A percentile compares a stretch with the other conserved stretches of the same genome.
Conservation (phyloP, 169 alveolate genomes). For the Toxoplasma gondii region DNA sequence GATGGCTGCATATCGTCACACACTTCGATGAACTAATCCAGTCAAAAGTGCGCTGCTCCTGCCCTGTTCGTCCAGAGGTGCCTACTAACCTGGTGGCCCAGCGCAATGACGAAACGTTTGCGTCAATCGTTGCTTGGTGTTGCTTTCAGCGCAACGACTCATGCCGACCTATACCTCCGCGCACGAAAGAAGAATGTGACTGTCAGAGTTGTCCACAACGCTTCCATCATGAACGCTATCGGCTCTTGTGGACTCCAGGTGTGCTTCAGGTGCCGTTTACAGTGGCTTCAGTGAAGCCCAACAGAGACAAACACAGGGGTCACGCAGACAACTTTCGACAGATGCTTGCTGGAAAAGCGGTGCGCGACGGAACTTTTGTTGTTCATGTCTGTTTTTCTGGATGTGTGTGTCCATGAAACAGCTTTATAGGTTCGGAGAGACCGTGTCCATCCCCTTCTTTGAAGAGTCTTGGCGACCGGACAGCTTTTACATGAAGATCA, state of each 20-base stretch:
- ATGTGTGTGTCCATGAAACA: constrained; percentile 39
- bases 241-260: constrained; percentile 83
- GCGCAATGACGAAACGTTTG: no score
- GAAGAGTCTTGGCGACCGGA: constrained; percentile 97
- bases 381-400: background rate
- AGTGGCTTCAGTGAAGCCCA: background rate
- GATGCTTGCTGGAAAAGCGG: no score
- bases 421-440: constrained; percentile 98
- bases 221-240: constrained; percentile 87
- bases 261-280: background rate
- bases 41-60: background rate
- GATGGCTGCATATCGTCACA: no score
- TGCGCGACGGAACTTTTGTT: background rate
- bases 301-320: background rate
- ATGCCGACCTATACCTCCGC: constrained; percentile 86
- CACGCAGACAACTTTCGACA: background rate
- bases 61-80: background rate
- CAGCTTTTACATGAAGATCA: constrained; percentile 95
- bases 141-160: constrained; percentile 90
- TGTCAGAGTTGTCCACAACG: constrained; percentile 88
- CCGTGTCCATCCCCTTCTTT: constrained; percentile 97
- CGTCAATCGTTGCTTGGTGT: background rate
- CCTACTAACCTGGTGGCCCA: background rate
- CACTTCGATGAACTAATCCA: background rate
- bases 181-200: constrained; percentile 81